A percentile compares a stretch with the other conserved stretches of the same genome.
Evolutionary conservation across 495 filamentous ascomycete genomes (phyloP).

Genomic region (Haplographium delicatum): DNA sequence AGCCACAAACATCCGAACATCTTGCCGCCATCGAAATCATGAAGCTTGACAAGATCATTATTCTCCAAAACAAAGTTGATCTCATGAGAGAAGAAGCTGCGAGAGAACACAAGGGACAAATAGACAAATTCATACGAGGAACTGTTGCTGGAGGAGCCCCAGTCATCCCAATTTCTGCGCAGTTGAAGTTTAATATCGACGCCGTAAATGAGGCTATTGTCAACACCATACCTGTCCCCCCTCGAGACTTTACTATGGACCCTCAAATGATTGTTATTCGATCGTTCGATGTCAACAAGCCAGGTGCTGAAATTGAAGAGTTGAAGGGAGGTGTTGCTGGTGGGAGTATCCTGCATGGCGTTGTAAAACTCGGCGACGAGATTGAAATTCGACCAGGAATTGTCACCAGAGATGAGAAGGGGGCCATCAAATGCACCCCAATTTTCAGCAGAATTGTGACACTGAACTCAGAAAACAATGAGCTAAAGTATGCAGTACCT

Average conservation of each 20-base stretch:
- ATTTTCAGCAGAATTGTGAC: constrained; percentile 94
- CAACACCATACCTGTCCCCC: constrained; percentile 84
- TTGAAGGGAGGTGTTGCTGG: constrained; percentile 98
- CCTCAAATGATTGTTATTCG: constrained; percentile 99
- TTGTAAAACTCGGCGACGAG: constrained; percentile 92
- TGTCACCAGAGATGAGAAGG: constrained; percentile 87
- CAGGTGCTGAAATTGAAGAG: constrained; percentile 98
- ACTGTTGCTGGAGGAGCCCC: constrained; percentile 94
- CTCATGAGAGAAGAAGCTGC: constrained; percentile 92
- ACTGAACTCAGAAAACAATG: constrained; percentile 95
- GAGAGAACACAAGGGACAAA: constrained; percentile 87
- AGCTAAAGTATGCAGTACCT: constrained; percentile 94
- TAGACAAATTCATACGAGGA: constrained; percentile 94
- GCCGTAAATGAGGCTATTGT: constrained; percentile 93
- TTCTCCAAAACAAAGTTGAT: constrained; percentile 99
- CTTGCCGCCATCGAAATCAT: constrained; percentile 98
- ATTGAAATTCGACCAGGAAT: constrained; percentile 98
- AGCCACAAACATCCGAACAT: constrained; percentile 99
- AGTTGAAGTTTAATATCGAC: constrained; percentile 99
- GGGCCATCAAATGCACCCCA: constrained; percentile 89
- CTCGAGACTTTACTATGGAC: constrained; percentile 80
- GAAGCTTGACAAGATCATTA: constrained; percentile 97
- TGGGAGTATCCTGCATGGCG: constrained; percentile 91
- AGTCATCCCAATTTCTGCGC: constrained; percentile 95
- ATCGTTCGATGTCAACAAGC: constrained; percentile 99